Conservation (phyloP, 306 rosid species). For the Lathyrus tuberosus region DNA sequence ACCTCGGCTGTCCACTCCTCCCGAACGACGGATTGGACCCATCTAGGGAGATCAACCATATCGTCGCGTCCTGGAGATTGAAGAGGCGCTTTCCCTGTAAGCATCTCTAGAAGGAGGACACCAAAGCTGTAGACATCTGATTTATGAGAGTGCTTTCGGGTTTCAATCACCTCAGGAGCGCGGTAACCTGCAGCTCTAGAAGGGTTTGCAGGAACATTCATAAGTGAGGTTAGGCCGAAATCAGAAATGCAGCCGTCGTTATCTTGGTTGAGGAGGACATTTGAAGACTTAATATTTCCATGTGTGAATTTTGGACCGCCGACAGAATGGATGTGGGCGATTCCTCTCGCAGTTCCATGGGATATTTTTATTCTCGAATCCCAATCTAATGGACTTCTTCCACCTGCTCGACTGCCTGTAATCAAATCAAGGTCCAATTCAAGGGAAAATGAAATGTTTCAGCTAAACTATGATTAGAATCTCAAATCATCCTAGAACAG, state of each 20-base stretch:
- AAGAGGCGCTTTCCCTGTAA: conserved; percentile 93
- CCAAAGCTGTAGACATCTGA: conserved; percentile 96
- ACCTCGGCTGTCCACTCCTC: conserved; percentile 99
- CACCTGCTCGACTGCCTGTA: conserved; percentile 71
- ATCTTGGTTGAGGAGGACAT: conserved; percentile 82
- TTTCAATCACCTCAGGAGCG: conserved; percentile 89
- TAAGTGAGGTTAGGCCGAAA: conserved; percentile 83
- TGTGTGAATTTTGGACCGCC: conserved; percentile 89
- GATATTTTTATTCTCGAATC: conserved; percentile 74
- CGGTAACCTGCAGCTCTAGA: conserved; percentile 92
- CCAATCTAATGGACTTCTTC: conserved; percentile 81
- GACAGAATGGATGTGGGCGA: conserved; percentile 76
- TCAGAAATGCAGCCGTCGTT: conserved; percentile 80
- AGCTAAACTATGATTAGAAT: not conserved
- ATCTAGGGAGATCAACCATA: conserved; percentile 95
- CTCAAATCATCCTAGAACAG: conserved; percentile 27
- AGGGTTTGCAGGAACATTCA: conserved; percentile 75
- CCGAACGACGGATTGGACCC: conserved; percentile 97
- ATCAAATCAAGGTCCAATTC: conserved; percentile 20
- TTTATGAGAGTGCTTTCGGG: conserved; percentile 87
- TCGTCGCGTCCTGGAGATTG: conserved; percentile 88
- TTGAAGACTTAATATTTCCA: conserved; percentile 88
- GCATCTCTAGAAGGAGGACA: conserved; percentile 86
- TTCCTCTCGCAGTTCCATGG: conserved; percentile 80
- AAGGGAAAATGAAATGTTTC: conserved; percentile 3